These are phyloP conservation scores for Paramarasmius palmivorus DNA, from an alignment of 1,284 basidiomycete species.

Conservation along the genomic window DNA sequence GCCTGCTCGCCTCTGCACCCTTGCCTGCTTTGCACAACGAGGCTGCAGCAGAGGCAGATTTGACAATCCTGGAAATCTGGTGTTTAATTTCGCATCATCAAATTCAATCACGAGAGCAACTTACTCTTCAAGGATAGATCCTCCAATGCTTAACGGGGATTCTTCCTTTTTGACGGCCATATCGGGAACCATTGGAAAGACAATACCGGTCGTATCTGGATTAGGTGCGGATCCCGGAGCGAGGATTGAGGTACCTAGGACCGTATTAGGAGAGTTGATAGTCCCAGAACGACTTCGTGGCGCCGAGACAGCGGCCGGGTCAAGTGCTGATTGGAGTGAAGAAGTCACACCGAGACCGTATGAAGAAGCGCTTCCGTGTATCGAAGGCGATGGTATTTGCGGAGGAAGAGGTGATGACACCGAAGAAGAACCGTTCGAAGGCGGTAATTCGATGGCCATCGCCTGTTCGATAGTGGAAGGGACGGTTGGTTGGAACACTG, in stretches of 20 bases:
- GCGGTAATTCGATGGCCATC: conserved; percentile 31
- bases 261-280: conserved; percentile 27
- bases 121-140: conserved; percentile 32
- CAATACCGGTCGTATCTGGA: not conserved
- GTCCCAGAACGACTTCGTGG: conserved; percentile 37
- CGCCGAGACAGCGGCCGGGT: conserved; percentile 31
- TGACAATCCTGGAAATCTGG: conserved; percentile 34
- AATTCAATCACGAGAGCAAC: conserved; percentile 6
- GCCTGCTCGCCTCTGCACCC: conserved; percentile 31
- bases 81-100: no score
- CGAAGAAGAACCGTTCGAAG: conserved; percentile 38
- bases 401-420: conserved; percentile 35
- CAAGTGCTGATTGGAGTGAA: conserved; percentile 48
- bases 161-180: conserved; percentile 4
- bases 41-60: conserved; percentile 40
- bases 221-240: not conserved
- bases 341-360: conserved; percentile 40
- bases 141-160: conserved; percentile 17
- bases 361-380: conserved; percentile 35
- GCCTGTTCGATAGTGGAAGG: conserved; percentile 26
- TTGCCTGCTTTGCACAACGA: conserved; percentile 34
- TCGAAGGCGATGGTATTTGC: conserved; percentile 41
- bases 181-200: not conserved
- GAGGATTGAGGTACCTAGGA: conserved; percentile 4
- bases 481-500: conserved; percentile 1